These are phyloP conservation scores for Fusarium subtropicale DNA, from an alignment of 2,329 filamentous ascomycete species.

Conservation along the genomic window DNA sequence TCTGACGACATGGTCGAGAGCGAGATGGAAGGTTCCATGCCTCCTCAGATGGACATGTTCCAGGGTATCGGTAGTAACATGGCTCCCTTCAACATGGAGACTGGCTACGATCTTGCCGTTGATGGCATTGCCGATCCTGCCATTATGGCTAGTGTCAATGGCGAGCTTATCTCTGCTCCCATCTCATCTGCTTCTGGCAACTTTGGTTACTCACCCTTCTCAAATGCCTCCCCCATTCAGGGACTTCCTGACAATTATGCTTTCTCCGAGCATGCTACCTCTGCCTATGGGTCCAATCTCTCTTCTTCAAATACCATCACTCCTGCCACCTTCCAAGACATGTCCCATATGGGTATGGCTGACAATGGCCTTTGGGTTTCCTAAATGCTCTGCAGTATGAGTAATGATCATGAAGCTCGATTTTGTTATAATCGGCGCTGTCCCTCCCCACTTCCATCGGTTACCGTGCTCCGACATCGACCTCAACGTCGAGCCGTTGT, in stretches of 20 bases:
- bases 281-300: constrained; percentile 44
- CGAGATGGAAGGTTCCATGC: constrained; percentile 36
- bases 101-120: constrained; percentile 40
- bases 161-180: constrained; percentile 39
- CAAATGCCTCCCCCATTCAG: constrained; percentile 41
- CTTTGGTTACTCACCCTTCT: constrained; percentile 41
- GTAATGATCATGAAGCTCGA: constrained; percentile 10
- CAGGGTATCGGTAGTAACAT: constrained; percentile 43
- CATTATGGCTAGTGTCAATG: constrained; percentile 36
- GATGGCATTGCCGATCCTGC: constrained; percentile 34
- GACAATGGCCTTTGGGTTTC: constrained; percentile 40
- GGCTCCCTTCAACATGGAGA: constrained; percentile 38
- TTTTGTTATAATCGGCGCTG: constrained; percentile 28
- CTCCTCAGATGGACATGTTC: constrained; percentile 39
- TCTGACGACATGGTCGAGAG: constrained; percentile 45
- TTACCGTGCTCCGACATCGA: constrained; percentile 19
- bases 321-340: constrained; percentile 44
- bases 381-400: constrained; percentile 19
- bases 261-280: constrained; percentile 44
- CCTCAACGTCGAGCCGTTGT: constrained; percentile 10
- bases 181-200: constrained; percentile 44
- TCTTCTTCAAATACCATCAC: constrained; percentile 48
- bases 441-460: constrained; percentile 36
- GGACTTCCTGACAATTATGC: constrained; percentile 43
- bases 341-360: constrained; percentile 40